These are phyloP conservation scores for Podila minutissima DNA, from an alignment of 192 early-diverging fungal genomes.

Conservation along the genomic window DNA sequence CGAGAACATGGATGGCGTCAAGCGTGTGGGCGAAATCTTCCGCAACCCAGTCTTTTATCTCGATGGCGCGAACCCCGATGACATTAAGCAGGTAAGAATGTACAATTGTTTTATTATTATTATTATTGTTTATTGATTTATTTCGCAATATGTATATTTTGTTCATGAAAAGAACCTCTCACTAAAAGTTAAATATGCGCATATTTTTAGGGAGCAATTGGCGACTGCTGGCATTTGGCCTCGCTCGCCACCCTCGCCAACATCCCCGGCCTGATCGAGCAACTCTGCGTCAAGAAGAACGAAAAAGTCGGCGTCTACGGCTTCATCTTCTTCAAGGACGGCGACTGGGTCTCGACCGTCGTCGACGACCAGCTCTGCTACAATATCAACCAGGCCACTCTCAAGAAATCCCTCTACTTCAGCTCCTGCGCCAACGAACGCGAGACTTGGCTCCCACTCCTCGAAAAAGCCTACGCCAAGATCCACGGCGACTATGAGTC, in stretches of 20 bases:
- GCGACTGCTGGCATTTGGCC: slow-evolving; percentile 64
- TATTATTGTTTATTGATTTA: neutral
- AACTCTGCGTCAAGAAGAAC: slow-evolving; percentile 57
- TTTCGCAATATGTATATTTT: neutral
- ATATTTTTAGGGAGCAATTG: slow-evolving; percentile 34
- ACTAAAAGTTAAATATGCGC: neutral
- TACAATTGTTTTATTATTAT: neutral
- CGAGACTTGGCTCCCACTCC: slow-evolving; percentile 62
- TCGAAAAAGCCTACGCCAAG: slow-evolving; percentile 68
- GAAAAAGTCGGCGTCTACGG: slow-evolving; percentile 63
- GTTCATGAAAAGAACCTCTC: neutral
- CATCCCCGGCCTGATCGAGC: slow-evolving; percentile 45
- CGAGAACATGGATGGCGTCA: slow-evolving; percentile 7
- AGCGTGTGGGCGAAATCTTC: slow-evolving; percentile 51
- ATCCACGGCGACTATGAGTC: slow-evolving; percentile 57
- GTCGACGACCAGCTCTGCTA: slow-evolving; percentile 59
- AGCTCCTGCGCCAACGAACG: slow-evolving; percentile 30
- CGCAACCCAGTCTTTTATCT: slow-evolving; percentile 55
- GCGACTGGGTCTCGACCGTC: slow-evolving; percentile 54
- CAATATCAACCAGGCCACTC: neutral
- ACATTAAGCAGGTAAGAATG: slow-evolving; percentile 28
- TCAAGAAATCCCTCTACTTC: slow-evolving; percentile 23
- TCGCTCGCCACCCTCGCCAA: slow-evolving; percentile 49
- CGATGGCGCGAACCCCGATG: slow-evolving; percentile 32
- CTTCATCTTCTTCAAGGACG: slow-evolving; percentile 63